Evolutionary conservation across 2,329 filamentous ascomycete species (phyloP).

Genomic region (Periconia macrospinosa): DNA sequence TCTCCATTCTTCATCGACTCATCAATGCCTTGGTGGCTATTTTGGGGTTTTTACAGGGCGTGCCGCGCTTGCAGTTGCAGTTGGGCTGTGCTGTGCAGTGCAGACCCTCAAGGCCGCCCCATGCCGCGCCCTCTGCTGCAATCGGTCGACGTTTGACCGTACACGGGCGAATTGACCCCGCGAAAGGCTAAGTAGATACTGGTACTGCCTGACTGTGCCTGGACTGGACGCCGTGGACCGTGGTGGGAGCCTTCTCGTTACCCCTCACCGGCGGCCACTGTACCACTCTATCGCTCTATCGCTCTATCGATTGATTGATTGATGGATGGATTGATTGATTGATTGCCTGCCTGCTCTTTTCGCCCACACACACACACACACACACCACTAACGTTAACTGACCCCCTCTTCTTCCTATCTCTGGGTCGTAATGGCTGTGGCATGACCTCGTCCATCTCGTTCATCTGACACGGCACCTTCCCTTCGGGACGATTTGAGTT

Average conservation of each 20-base stretch:
- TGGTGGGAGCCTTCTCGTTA: not conserved
- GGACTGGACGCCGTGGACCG: too few relatives aligned
- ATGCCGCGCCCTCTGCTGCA: not conserved
- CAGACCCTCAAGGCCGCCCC: not conserved
- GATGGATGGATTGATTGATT: too few relatives aligned
- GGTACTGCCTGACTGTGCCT: too few relatives aligned
- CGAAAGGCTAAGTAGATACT: too few relatives aligned
- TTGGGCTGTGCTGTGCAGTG: not conserved
- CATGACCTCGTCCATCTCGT: conserved; percentile 6
- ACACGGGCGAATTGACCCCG: not conserved
- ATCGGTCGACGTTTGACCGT: not conserved
- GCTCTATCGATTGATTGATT: not conserved
- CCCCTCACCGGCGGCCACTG: not conserved
- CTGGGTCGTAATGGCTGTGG: not conserved
- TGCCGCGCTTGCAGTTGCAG: not conserved
- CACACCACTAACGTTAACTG: too few relatives aligned
- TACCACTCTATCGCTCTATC: not conserved
- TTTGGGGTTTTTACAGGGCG: not conserved
- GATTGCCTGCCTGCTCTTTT: conserved; percentile 5
- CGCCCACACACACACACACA: too few relatives aligned
- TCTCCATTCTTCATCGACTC: not conserved
- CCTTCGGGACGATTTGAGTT: conserved; percentile 7
- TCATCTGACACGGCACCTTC: conserved; percentile 6
- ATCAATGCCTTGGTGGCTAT: not conserved
- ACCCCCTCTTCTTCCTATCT: conserved; percentile 8